Conservation (phyloP, 179 eudicot genomes). For the Patellifolia procumbens region DNA sequence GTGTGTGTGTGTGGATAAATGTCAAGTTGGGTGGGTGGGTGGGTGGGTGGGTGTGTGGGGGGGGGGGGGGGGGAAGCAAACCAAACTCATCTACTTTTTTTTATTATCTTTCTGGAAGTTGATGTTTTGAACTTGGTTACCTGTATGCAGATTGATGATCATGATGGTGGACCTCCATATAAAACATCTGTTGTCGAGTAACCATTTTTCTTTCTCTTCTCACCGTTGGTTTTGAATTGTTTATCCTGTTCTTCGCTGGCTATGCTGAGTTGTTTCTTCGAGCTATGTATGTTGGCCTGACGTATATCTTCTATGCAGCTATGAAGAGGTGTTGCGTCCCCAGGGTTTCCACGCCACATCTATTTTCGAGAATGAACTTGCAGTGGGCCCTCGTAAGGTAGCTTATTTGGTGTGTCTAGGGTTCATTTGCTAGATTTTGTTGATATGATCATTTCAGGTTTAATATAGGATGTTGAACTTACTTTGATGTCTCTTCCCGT, state of each 20-base stretch:
- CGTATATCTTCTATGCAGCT: slow-evolving; percentile 38
- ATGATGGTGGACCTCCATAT: slow-evolving; percentile 85
- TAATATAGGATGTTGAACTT: neutral
- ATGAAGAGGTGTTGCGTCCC: slow-evolving; percentile 62
- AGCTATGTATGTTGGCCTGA: neutral
- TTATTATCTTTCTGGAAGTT: neutral
- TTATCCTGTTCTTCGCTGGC: neutral
- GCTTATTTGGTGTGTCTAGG: neutral
- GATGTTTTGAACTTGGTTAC: neutral
- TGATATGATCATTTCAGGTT: neutral
- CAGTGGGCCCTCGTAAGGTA: slow-evolving; percentile 67
- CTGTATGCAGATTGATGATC: slow-evolving; percentile 64
- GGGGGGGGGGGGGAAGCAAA: too few relatives aligned
- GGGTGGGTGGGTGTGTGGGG: too few relatives aligned
- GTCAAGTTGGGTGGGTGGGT: too few relatives aligned
- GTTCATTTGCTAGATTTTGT: neutral
- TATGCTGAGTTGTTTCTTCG: neutral
- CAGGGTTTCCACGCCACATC: slow-evolving; percentile 58
- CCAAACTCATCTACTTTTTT: too few relatives aligned
- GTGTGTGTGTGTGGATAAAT: too few relatives aligned
- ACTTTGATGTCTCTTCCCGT: neutral
- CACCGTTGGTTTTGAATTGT: neutral
- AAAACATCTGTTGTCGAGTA: slow-evolving; percentile 63
- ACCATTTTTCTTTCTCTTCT: slow-evolving; percentile 17
- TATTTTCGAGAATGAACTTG: slow-evolving; percentile 64